A percentile compares a stretch with the other conserved stretches of the same genome.
These are phyloP conservation scores for Candida golubevii DNA, from an alignment of 805 yeast species.

Conservation along the genomic window DNA sequence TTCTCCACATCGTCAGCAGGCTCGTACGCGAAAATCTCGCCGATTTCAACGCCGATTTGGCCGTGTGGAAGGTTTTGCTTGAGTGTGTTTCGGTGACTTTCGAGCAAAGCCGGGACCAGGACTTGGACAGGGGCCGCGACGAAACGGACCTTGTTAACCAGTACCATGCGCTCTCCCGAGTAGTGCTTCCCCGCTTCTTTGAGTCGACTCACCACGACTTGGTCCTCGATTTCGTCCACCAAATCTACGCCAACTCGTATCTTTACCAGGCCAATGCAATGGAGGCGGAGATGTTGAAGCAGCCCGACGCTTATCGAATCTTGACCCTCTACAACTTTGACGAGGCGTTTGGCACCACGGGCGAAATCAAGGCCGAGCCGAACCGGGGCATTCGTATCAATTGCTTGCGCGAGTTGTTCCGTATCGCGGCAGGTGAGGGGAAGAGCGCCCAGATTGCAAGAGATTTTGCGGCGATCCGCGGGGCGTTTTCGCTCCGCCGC, in stretches of 20 bases:
- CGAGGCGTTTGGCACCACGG: slow-evolving; percentile 61
- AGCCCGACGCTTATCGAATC: slow-evolving; percentile 16
- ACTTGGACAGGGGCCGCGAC: too few relatives aligned
- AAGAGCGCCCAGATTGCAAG: slow-evolving; percentile 12
- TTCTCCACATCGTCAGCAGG: slow-evolving; percentile 32
- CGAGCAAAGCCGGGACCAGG: slow-evolving; percentile 22
- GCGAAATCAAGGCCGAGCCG: slow-evolving; percentile 38
- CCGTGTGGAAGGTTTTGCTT: slow-evolving; percentile 41
- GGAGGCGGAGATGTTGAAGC: slow-evolving; percentile 31
- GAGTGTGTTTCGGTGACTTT: slow-evolving; percentile 40
- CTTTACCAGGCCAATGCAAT: slow-evolving; percentile 54
- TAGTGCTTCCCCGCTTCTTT: slow-evolving; percentile 40
- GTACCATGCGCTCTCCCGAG: slow-evolving; percentile 38
- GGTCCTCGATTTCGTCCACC: slow-evolving; percentile 41
- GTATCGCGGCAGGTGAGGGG: slow-evolving; percentile 22
- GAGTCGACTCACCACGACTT: slow-evolving; percentile 15
- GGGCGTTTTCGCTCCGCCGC: slow-evolving; percentile 57
- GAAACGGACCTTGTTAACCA: slow-evolving; percentile 46
- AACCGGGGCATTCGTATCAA: slow-evolving; percentile 47
- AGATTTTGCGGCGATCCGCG: slow-evolving; percentile 49
- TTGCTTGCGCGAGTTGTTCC: slow-evolving; percentile 54
- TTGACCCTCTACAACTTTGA: slow-evolving; percentile 36
- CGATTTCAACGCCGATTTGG: slow-evolving; percentile 13
- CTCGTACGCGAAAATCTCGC: slow-evolving; percentile 19
- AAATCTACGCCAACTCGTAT: slow-evolving; percentile 57